These are phyloP conservation scores for Crithidia brevicula DNA, from an alignment of 208 protist species.

Conservation along the genomic window DNA sequence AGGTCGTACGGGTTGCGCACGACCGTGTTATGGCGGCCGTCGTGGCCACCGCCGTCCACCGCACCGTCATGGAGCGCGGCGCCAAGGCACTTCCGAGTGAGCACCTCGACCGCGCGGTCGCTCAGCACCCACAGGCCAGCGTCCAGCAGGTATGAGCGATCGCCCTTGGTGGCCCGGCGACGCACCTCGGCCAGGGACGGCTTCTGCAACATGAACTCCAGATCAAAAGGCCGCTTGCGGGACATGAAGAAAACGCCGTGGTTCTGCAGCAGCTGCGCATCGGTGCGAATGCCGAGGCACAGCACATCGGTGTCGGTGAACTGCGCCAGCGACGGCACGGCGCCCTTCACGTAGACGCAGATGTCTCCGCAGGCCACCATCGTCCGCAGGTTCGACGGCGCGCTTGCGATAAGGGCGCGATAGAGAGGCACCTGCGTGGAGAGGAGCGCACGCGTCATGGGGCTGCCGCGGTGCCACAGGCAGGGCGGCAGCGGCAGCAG, in stretches of 20 bases:
- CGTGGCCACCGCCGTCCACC: neutral
- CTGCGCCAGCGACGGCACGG: constrained; percentile 11
- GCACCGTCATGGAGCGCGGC: neutral
- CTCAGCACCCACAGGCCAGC: constrained; percentile 59
- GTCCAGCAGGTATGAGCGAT: constrained; percentile 35
- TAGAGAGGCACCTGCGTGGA: constrained; percentile 39
- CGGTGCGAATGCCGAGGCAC: constrained; percentile 44
- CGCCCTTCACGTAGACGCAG: constrained; percentile 20
- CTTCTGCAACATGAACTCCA: constrained; percentile 68
- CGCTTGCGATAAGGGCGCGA: constrained; percentile 21
- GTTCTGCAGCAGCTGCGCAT: constrained; percentile 18
- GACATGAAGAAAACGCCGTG: constrained; percentile 57
- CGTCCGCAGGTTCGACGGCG: constrained; percentile 39
- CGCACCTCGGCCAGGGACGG: constrained; percentile 40
- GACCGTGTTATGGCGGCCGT: constrained; percentile 5
- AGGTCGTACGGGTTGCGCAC: constrained; percentile 41
- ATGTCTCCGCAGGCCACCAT: constrained; percentile 52
- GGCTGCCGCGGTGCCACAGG: constrained; percentile 33
- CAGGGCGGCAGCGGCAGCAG: constrained; percentile 52
- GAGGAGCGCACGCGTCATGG: constrained; percentile 44
- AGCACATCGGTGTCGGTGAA: constrained; percentile 50
- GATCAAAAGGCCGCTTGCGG: constrained; percentile 14
- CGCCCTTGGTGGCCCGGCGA: constrained; percentile 3
- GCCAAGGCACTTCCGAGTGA: constrained; percentile 31
- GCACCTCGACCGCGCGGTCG: constrained; percentile 41